Base-by-base conservation (phyloP, 73 alveolate species). In the Halteria grandinella region DNA sequence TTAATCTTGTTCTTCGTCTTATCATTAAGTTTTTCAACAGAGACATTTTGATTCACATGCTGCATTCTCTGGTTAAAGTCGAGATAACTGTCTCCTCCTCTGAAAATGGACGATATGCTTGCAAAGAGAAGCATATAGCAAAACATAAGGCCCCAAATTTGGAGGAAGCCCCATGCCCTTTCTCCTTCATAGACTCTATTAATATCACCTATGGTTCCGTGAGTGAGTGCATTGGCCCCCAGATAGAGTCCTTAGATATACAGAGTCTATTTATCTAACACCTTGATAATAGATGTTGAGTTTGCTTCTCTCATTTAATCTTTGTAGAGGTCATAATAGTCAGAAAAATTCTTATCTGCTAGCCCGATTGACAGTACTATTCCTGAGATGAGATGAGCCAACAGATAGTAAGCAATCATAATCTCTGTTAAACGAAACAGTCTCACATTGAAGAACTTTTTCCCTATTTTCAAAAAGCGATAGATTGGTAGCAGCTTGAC, bases 131-230 rank as follows among this genome's bases (percentile, higher is more conserved):
- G 48, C 2, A 86, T 86, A 34, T 81, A 87, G 41, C 48, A 21
- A 49, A 74, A 81, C 21, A 83, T 79, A n/a, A 71, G 47, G 32
- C 18, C 2, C 66, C 79, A 52, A 29, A 87, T 64, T 7, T 51
- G 29, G 31, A 82, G 40, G 28, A 84, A 69, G 47, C 55, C 60
- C 33, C 34, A 66, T 11, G 60, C 70, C 60, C 90, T 32, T 53
- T 88, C 95, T 20, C 36, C 25, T 34, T 47, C 41, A 44, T 32
- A 50, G 12, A 88, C 55, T 36, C 84, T 37, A 5, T 85, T 58
- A 11, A 88, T 12, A 23, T 88, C 92, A 0, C 95, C 95, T 21
- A 64, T 55, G 12, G 92, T 85, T 1, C 74, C 88, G 69, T 83
- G 93, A 20, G 89, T 64, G 23, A 88, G 23, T 1, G 87, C 75